phyloP scores from a whole-genome alignment of 2,329 filamentous ascomycete genomes.

The Chaetomium olivaceum region DNA sequence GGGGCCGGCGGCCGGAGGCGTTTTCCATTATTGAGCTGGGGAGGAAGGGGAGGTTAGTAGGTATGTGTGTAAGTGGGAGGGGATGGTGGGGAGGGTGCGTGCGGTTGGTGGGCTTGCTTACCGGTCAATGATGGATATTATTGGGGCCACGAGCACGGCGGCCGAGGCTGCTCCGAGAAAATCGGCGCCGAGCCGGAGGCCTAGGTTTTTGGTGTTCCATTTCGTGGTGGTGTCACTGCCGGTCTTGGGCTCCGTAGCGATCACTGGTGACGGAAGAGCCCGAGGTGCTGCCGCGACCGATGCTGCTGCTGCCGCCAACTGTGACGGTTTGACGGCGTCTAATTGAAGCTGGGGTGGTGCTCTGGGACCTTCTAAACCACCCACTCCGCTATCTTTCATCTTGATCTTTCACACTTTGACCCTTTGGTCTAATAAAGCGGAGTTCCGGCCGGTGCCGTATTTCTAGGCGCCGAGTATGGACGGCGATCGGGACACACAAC shows the following conservation, averaged over 20 bases:
- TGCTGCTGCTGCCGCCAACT: constrained; percentile 4
- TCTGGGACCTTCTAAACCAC: constrained; percentile 12
- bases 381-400: constrained; percentile 22
- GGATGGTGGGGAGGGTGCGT: background rate
- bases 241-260: constrained; percentile 1
- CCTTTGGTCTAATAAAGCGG: background rate
- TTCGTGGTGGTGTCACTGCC: background rate
- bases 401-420: background rate
- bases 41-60: constrained; percentile 6
- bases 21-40: constrained; percentile 76
- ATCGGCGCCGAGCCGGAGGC: constrained; percentile 67
- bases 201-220: constrained; percentile 79
- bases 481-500: background rate
- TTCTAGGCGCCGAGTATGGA: background rate
- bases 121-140: constrained; percentile 88
- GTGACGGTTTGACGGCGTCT: constrained; percentile 6
- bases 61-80: constrained; percentile 11
- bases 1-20: constrained; percentile 66
- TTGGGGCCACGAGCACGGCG: constrained; percentile 73
- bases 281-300: constrained; percentile 3
- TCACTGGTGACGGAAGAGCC: background rate
- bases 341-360: constrained; percentile 13
- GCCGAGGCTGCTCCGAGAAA: constrained; percentile 68
- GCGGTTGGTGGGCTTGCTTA: constrained; percentile 44
- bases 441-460: background rate